These are phyloP conservation scores for Nosema muscidifuracis DNA, from an alignment of 371 early-diverging fungal genomes.

Conservation along the genomic window DNA sequence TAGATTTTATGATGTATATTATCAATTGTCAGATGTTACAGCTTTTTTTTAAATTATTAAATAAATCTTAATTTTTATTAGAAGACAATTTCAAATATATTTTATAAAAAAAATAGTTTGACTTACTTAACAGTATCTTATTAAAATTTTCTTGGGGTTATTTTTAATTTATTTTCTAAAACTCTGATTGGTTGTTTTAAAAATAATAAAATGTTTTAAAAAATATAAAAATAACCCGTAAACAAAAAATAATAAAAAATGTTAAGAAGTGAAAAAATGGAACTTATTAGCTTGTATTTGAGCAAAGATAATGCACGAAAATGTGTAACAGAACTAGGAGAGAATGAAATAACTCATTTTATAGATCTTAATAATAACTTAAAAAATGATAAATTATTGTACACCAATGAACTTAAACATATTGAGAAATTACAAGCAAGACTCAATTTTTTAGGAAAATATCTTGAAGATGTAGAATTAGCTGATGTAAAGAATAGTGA, in stretches of 20 bases:
- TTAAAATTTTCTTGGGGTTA: no score
- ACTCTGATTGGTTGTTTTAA: slow-evolving; percentile 5
- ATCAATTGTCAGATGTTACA: no score
- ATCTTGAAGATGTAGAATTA: slow-evolving; percentile 29
- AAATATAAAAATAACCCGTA: slow-evolving; percentile 35
- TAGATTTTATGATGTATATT: no score
- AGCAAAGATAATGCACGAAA: slow-evolving; percentile 52
- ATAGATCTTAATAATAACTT: slow-evolving; percentile 24
- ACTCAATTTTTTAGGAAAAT: slow-evolving; percentile 42
- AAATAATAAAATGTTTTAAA: slow-evolving; percentile 22
- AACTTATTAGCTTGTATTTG: slow-evolving; percentile 55
- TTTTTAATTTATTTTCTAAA: not conserved
- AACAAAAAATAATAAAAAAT: slow-evolving; percentile 36
- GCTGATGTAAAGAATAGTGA: slow-evolving; percentile 23
- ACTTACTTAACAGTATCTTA: no score
- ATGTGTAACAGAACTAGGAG: slow-evolving; percentile 55
- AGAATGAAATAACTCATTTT: slow-evolving; percentile 54
- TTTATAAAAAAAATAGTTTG: no score
- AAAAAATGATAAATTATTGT: slow-evolving; percentile 30
- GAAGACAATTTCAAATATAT: no score
- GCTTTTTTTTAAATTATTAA: no score
- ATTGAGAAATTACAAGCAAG: slow-evolving; percentile 52
- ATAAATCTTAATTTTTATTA: no score
- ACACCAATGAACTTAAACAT: slow-evolving; percentile 43
- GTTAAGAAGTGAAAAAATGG: slow-evolving; percentile 61